Conservation (phyloP, 1,284 basidiomycete species). For the Veloboletus limbatus region DNA sequence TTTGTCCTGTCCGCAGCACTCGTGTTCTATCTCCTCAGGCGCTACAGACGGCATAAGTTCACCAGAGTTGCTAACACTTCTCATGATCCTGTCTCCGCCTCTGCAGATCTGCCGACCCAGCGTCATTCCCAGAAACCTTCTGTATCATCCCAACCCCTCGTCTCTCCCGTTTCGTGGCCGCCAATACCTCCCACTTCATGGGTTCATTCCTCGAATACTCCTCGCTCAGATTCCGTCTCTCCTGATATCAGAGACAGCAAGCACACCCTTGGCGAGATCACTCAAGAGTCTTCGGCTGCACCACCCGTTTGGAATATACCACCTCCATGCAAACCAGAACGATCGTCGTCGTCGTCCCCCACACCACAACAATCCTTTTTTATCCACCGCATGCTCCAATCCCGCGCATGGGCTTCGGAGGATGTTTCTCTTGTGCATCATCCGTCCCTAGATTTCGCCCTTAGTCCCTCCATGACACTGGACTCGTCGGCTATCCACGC, state of each 20-base stretch:
- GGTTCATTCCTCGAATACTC: background rate
- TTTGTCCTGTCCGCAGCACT: slow-evolving; percentile 14
- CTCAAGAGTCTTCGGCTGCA: background rate
- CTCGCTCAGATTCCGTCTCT: slow-evolving; percentile 5
- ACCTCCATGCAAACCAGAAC: slow-evolving; percentile 2
- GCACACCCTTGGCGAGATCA: slow-evolving; percentile 6
- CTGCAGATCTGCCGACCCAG: background rate
- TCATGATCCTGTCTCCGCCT: background rate
- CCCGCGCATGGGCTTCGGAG: slow-evolving; percentile 24
- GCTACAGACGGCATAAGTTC: slow-evolving; percentile 16
- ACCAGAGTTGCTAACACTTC: slow-evolving; percentile 18
- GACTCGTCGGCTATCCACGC: slow-evolving; percentile 1
- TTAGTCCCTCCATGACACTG: slow-evolving; percentile 5
- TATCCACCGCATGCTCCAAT: slow-evolving; percentile 24
- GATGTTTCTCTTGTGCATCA: background rate
- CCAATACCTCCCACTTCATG: slow-evolving; percentile 8
- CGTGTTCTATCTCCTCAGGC: slow-evolving; percentile 16
- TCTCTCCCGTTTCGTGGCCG: slow-evolving; percentile 10
- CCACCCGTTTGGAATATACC: slow-evolving; percentile 6
- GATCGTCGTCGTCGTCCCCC: background rate
- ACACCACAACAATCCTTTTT: slow-evolving; percentile 14
- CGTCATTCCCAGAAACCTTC: slow-evolving; percentile 18
- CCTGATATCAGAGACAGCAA: slow-evolving; percentile 1
- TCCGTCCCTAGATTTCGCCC: slow-evolving; percentile 1
- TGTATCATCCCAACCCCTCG: slow-evolving; percentile 25